These are phyloP conservation scores for Talaromyces sp. DNA, from an alignment of 2,329 filamentous ascomycete genomes.

Conservation along the genomic window DNA sequence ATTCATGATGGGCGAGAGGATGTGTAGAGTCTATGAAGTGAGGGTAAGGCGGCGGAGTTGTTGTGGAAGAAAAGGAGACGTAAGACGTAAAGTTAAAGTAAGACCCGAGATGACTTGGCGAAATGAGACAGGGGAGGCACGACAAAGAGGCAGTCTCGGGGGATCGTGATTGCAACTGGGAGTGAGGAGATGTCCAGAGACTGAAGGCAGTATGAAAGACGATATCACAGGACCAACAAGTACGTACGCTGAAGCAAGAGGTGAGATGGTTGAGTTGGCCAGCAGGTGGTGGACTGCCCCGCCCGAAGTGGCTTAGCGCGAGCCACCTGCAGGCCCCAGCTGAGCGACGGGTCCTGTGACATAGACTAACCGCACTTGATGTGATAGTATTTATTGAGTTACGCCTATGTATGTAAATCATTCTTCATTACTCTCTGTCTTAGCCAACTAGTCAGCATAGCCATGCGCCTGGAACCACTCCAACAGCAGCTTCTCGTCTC, in stretches of 20 bases:
- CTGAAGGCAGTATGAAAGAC: background rate
- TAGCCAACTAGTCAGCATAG: constrained; percentile 47
- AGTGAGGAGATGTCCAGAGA: background rate
- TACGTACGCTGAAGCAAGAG: background rate
- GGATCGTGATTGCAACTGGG: background rate
- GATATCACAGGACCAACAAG: constrained; percentile 7
- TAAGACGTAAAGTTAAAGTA: constrained; percentile 2
- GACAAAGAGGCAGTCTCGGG: background rate
- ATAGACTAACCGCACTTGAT: background rate
- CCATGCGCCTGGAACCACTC: constrained; percentile 71
- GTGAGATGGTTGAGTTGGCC: constrained; percentile 7
- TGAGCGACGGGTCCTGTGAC: constrained; percentile 13
- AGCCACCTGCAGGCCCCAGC: constrained; percentile 17
- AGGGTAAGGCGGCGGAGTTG: constrained; percentile 4
- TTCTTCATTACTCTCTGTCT: background rate
- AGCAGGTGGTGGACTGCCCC: constrained; percentile 13
- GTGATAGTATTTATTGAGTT: no score
- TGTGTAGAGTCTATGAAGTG: constrained; percentile 2
- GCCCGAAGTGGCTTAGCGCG: constrained; percentile 17
- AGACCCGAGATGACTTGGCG: background rate
- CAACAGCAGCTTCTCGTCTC: constrained; percentile 69
- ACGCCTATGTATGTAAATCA: background rate
- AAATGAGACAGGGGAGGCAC: constrained; percentile 2
- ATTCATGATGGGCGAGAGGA: constrained; percentile 42
- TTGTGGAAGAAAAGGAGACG: constrained; percentile 15